phyloP scores from a whole-genome alignment of 306 rosid genomes.

The Myrica gale region DNA sequence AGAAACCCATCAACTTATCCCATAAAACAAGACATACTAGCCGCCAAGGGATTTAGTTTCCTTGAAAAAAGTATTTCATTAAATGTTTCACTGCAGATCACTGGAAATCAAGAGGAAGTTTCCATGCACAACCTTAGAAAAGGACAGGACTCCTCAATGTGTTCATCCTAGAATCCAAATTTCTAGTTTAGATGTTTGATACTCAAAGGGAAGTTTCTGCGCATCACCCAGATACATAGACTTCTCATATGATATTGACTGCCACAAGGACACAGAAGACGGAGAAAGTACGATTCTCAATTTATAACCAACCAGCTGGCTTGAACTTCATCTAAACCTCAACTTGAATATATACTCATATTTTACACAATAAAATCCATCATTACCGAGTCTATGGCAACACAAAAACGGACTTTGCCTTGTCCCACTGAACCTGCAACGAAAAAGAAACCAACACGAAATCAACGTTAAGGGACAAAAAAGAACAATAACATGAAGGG shows the following conservation, averaged over 20 bases:
- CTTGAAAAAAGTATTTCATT: background rate
- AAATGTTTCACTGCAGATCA: background rate
- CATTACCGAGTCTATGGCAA: constrained; percentile 80
- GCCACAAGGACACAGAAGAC: constrained; percentile 10
- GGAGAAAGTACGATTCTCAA: background rate
- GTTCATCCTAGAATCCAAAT: background rate
- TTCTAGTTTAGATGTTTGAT: background rate
- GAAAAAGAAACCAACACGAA: constrained; percentile 5
- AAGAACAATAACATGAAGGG: background rate
- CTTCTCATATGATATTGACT: background rate
- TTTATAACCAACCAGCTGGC: constrained; percentile 12
- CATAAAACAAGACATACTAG: background rate
- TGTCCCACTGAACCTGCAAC: constrained; percentile 68
- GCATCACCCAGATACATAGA: constrained; percentile 14
- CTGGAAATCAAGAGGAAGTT: constrained; percentile 16
- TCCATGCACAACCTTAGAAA: constrained; percentile 2
- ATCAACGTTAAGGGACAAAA: background rate
- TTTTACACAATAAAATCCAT: constrained; percentile 14
- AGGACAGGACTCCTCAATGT: constrained; percentile 6
- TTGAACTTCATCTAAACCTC: constrained; percentile 21
- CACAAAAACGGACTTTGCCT: constrained; percentile 51
- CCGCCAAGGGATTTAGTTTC: background rate
- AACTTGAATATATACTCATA: constrained; percentile 3
- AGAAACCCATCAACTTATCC: background rate
- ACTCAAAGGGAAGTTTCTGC: constrained; percentile 20